Percentiles rank a stretch among this genome's conserved stretches.
phyloP scores from a whole-genome alignment of 2,329 filamentous ascomycete genomes.

The Colletotrichum navitas region DNA sequence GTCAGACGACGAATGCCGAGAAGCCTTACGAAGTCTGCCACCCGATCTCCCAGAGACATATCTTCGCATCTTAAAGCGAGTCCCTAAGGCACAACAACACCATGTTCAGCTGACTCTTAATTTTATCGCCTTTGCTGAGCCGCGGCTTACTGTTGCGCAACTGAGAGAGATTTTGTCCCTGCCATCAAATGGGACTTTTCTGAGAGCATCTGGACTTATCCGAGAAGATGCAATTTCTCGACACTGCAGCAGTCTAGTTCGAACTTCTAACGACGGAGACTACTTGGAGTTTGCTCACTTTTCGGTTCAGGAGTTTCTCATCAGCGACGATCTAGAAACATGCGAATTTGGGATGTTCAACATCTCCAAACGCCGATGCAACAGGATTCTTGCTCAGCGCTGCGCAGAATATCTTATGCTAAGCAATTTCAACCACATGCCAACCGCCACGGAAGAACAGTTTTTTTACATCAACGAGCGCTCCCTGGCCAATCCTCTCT shows the following conservation, averaged over 20 bases:
- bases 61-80: conserved; percentile 1
- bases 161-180: conserved; percentile 1
- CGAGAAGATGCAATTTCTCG: not conserved
- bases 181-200: not conserved
- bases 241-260: conserved; percentile 6
- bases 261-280: not conserved
- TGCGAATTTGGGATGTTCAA: too few species aligned
- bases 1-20: conserved; percentile 15
- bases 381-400: too few species aligned
- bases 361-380: too few species aligned
- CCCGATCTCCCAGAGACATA: not conserved
- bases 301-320: conserved; percentile 14
- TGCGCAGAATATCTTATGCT: too few species aligned
- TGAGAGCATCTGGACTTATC: not conserved
- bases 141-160: fast-evolving
- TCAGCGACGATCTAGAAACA: too few species aligned
- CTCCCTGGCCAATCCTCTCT: too few species aligned
- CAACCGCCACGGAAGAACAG: too few species aligned
- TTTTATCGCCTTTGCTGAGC: not conserved
- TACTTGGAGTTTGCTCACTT: conserved; percentile 21
- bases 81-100: too few species aligned
- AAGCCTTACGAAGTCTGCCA: not conserved
- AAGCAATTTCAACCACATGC: too few species aligned
- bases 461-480: too few species aligned
- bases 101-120: not conserved